Evolutionary conservation across 306 rosid genomes (phyloP).

Genomic region (Dalbergia oliveri): DNA sequence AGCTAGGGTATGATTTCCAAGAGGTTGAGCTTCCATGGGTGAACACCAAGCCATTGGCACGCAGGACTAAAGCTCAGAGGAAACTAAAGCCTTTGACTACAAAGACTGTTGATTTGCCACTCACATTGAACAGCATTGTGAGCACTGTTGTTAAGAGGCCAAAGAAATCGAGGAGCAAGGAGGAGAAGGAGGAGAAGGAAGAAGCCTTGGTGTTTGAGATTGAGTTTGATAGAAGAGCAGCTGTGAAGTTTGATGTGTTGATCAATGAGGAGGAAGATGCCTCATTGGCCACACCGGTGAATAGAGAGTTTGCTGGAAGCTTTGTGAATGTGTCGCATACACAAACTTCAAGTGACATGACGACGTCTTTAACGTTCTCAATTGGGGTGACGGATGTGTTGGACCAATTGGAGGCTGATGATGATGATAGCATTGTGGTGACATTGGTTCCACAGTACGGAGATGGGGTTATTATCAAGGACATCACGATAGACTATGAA

Average conservation of each 20-base stretch:
- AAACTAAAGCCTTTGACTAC: not conserved
- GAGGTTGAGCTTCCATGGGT: conserved; percentile 68
- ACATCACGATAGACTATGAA: conserved; percentile 54
- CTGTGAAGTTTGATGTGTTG: conserved; percentile 72
- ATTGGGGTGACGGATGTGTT: conserved; percentile 64
- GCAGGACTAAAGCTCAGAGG: not conserved
- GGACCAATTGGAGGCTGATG: conserved; percentile 73
- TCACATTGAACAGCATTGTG: conserved; percentile 43
- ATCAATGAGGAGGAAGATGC: conserved; percentile 72
- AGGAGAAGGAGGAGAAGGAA: conserved; percentile 55
- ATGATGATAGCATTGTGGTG: conserved; percentile 62
- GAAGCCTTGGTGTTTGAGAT: conserved; percentile 62
- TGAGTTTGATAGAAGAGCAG: conserved; percentile 47
- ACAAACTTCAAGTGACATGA: conserved; percentile 36
- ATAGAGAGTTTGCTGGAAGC: conserved; percentile 77
- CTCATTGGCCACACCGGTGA: conserved; percentile 31
- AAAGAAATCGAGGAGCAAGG: conserved; percentile 48
- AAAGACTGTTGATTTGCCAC: conserved; percentile 36
- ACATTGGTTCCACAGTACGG: conserved; percentile 71
- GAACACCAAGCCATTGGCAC: conserved; percentile 46
- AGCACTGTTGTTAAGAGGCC: conserved; percentile 61
- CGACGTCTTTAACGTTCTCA: conserved; percentile 43
- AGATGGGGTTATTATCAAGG: conserved; percentile 49
- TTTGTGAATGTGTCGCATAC: conserved; percentile 73
- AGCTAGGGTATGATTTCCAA: conserved; percentile 63